phyloP scores from a whole-genome alignment of 441 rosid species.

The Populus hybrid region DNA sequence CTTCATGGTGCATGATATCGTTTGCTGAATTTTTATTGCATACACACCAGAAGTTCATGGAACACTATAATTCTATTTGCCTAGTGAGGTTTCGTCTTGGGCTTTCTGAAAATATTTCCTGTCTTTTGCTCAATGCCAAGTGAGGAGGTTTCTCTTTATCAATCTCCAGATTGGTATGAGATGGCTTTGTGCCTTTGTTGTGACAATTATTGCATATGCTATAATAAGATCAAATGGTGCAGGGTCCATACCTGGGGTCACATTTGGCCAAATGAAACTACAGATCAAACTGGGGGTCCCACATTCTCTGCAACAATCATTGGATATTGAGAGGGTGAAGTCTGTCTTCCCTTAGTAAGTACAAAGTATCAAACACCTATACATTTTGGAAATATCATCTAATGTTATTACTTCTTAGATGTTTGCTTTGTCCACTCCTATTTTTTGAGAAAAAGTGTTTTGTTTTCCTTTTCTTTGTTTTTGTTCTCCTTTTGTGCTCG shows the following conservation, averaged over 20 bases:
- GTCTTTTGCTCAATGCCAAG: neutral
- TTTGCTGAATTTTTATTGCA: neutral
- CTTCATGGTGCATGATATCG: neutral
- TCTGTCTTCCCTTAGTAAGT: slow-evolving; percentile 94
- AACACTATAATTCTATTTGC: neutral
- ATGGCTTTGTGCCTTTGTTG: neutral
- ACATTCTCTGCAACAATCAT: slow-evolving; percentile 63
- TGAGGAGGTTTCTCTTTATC: neutral
- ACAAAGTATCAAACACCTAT: neutral
- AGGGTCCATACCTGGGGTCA: slow-evolving; percentile 89
- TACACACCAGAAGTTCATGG: neutral
- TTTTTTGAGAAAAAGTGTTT: neutral
- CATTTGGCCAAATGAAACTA: slow-evolving; percentile 82
- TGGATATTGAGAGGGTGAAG: slow-evolving; percentile 71
- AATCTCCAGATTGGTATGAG: neutral
- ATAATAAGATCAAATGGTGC: slow-evolving; percentile 17
- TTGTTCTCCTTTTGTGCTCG: neutral
- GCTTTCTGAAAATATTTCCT: neutral
- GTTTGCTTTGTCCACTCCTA: neutral
- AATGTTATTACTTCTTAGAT: neutral
- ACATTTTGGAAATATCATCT: neutral
- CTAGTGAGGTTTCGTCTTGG: neutral
- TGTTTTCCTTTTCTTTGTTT: neutral
- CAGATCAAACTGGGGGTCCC: slow-evolving; percentile 91
- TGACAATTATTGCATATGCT: slow-evolving; percentile 8